phyloP scores from a whole-genome alignment of 306 rosid species.

The Quercus gilva region DNA sequence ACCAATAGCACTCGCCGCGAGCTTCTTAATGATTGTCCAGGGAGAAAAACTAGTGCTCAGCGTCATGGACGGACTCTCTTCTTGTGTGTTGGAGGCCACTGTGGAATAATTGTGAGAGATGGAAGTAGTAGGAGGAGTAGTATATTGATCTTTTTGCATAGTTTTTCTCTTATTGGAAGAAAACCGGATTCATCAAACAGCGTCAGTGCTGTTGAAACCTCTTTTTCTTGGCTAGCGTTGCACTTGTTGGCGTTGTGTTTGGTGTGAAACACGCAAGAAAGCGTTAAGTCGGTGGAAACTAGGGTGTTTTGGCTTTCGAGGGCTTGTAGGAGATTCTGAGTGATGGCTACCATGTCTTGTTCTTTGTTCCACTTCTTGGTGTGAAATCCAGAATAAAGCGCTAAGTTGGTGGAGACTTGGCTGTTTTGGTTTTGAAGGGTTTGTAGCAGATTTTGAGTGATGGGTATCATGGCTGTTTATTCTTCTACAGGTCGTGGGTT shows the following conservation, averaged over 20 bases:
- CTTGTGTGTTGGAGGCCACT: neutral
- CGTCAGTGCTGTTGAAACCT: slow-evolving; percentile 25
- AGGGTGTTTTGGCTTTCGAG: too few relatives aligned
- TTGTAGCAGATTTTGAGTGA: too few relatives aligned
- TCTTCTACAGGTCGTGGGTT: too few relatives aligned
- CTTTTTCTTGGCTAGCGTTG: neutral
- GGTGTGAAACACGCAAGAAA: too few relatives aligned
- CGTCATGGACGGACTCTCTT: neutral
- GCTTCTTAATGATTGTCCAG: slow-evolving; percentile 34
- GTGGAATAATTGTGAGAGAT: neutral
- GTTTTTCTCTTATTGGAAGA: neutral
- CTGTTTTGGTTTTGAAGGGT: too few relatives aligned
- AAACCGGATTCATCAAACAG: slow-evolving; percentile 6
- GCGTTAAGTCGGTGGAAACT: too few relatives aligned
- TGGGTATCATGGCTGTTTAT: too few relatives aligned
- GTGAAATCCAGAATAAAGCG: too few relatives aligned
- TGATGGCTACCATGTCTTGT: too few relatives aligned
- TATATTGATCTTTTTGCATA: neutral
- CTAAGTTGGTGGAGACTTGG: too few relatives aligned
- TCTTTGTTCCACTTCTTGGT: too few relatives aligned
- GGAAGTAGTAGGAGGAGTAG: neutral
- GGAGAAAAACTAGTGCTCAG: neutral
- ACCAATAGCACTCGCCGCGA: slow-evolving; percentile 37
- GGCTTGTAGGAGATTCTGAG: too few relatives aligned
- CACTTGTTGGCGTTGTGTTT: neutral